Percentiles rank a stretch among this genome's conserved stretches.
Evolutionary conservation across 1,139 yeast species (phyloP).

Genomic region (Protomyces macrosporus): DNA sequence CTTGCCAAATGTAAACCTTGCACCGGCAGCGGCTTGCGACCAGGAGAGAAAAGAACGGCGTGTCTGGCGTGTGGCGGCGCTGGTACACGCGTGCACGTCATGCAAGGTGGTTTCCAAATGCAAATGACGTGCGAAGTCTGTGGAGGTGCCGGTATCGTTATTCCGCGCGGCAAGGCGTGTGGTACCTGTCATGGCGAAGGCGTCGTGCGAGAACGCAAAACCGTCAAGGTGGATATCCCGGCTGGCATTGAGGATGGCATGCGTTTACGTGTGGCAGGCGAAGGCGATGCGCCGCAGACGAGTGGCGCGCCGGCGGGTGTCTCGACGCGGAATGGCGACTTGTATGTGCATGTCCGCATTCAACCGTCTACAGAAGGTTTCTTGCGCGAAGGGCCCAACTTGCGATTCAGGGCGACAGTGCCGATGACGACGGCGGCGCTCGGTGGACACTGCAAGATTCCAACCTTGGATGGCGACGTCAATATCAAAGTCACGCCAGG

Average conservation of each 20-base stretch:
- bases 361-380: conserved; percentile 61
- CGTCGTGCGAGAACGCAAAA: conserved; percentile 60
- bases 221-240: conserved; percentile 76
- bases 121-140: conserved; percentile 85
- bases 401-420: conserved; percentile 60
- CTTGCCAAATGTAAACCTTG: conserved; percentile 75
- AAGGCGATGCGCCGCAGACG: conserved; percentile 82
- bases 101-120: conserved; percentile 96
- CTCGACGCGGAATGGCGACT: conserved; percentile 54
- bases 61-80: conserved; percentile 90
- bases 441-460: conserved; percentile 84
- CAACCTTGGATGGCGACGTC: conserved; percentile 61
- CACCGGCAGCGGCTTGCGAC: conserved; percentile 75
- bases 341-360: conserved; percentile 74
- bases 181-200: conserved; percentile 83
- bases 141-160: conserved; percentile 79
- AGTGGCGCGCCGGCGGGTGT: conserved; percentile 50
- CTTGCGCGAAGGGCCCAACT: conserved; percentile 58
- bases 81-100: conserved; percentile 78
- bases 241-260: conserved; percentile 85
- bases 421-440: conserved; percentile 95
- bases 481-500: conserved; percentile 82
- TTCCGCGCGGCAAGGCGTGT: conserved; percentile 68
- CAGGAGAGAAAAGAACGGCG: conserved; percentile 68
- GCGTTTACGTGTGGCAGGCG: conserved; percentile 74